phyloP scores from a whole-genome alignment of 306 rosid genomes.

The Citrullus colocynthis region DNA sequence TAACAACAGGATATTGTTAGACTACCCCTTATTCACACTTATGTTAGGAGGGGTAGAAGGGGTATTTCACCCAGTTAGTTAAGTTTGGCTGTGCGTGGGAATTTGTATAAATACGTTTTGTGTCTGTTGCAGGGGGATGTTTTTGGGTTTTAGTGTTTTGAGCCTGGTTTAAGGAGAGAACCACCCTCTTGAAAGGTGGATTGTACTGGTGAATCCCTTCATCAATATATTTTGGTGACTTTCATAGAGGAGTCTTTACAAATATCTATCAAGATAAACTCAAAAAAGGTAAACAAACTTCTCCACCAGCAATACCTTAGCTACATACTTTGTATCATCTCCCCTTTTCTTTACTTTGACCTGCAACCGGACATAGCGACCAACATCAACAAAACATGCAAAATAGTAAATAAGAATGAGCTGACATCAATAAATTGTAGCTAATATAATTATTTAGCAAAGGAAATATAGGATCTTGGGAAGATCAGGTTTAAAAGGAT shows the following conservation, averaged over 20 bases:
- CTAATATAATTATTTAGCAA: neutral
- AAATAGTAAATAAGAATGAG: slow-evolving; percentile 6
- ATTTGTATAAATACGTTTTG: too few relatives aligned
- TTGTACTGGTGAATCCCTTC: too few relatives aligned
- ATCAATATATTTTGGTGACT: too few relatives aligned
- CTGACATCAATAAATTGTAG: neutral
- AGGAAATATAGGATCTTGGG: neutral
- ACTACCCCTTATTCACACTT: too few relatives aligned
- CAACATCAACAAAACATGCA: slow-evolving; percentile 9
- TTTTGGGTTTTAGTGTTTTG: too few relatives aligned
- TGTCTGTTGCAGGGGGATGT: too few relatives aligned
- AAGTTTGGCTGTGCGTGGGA: too few relatives aligned
- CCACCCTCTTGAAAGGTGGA: too few relatives aligned
- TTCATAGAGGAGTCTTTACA: too few relatives aligned
- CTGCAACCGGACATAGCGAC: slow-evolving; percentile 26
- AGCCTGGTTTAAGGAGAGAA: too few relatives aligned
- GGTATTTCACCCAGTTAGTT: too few relatives aligned
- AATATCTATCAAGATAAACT: neutral
- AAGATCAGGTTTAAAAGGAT: neutral
- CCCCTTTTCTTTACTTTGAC: slow-evolving; percentile 98
- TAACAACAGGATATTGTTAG: neutral
- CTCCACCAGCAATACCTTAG: slow-evolving; percentile 56
- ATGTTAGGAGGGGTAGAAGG: too few relatives aligned
- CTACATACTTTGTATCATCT: slow-evolving; percentile 92
- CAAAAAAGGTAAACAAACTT: neutral